Percentiles rank a stretch among this genome's conserved stretches.
Evolutionary conservation across 768 basidiomycete genomes (phyloP).

Genomic region (Boletus eberwhitei): DNA sequence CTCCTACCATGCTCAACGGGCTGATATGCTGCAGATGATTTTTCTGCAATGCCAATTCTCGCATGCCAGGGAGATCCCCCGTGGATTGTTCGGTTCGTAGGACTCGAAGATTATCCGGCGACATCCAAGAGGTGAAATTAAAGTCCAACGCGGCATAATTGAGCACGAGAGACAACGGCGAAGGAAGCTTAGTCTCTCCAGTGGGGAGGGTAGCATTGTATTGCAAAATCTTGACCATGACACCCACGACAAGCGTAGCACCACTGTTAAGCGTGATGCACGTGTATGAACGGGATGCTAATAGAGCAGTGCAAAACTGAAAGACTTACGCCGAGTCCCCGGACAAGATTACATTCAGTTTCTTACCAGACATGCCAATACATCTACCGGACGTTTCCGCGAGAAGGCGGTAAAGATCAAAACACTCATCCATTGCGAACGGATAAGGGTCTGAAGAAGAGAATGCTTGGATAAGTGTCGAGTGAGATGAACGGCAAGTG

Average conservation of each 20-base stretch:
- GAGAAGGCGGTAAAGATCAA: slow-evolving; percentile 82
- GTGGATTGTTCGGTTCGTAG: slow-evolving; percentile 86
- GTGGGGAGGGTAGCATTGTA: slow-evolving; percentile 34
- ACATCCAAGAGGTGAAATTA: slow-evolving; percentile 98
- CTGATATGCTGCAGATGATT: slow-evolving; percentile 87
- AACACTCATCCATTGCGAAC: slow-evolving; percentile 92
- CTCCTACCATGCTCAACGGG: slow-evolving; percentile 88
- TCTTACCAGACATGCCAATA: slow-evolving; percentile 86
- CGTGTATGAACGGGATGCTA: slow-evolving; percentile 8
- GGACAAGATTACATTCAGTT: slow-evolving; percentile 72
- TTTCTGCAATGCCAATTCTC: slow-evolving; percentile 70
- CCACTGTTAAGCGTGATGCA: slow-evolving; percentile 51
- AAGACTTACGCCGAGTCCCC: slow-evolving; percentile 95
- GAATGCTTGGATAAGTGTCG: not conserved
- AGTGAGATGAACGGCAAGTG: not conserved
- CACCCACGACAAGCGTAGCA: slow-evolving; percentile 79
- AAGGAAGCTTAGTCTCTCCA: slow-evolving; percentile 48
- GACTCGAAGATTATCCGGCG: slow-evolving; percentile 75
- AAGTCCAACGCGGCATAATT: slow-evolving; percentile 94
- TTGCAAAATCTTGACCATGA: slow-evolving; percentile 85
- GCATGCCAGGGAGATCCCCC: slow-evolving; percentile 70
- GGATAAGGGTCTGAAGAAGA: slow-evolving; percentile 82
- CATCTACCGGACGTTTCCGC: slow-evolving; percentile 74
- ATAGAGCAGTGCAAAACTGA: slow-evolving; percentile 1
- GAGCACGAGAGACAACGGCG: slow-evolving; percentile 79